These are phyloP conservation scores for Leccinum incarnatum DNA, from an alignment of 768 basidiomycete species.

Conservation along the genomic window DNA sequence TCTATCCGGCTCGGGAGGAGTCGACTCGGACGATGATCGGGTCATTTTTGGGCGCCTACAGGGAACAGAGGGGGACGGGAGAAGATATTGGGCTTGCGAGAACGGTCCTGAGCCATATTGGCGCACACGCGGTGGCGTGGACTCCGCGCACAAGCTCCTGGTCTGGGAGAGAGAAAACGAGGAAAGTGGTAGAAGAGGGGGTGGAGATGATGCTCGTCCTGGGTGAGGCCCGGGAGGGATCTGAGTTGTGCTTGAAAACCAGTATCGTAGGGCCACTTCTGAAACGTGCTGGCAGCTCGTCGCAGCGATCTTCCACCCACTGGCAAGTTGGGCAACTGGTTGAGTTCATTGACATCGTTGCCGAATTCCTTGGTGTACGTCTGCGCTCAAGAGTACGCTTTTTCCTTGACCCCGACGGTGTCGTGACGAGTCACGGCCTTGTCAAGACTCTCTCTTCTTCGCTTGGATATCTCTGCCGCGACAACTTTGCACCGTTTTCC, in stretches of 20 bases:
- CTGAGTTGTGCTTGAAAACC: slow-evolving; percentile 22
- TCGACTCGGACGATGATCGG: slow-evolving; percentile 37
- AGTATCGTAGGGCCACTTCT: slow-evolving; percentile 32
- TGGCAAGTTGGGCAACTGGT: too few relatives aligned
- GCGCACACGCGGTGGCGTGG: slow-evolving; percentile 51
- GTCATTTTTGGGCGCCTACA: slow-evolving; percentile 49
- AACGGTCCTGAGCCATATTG: slow-evolving; percentile 46
- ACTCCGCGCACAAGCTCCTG: slow-evolving; percentile 47
- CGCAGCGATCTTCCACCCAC: too few relatives aligned
- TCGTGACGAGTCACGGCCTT: too few relatives aligned
- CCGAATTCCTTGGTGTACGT: too few relatives aligned
- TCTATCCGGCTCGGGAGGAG: slow-evolving; percentile 40
- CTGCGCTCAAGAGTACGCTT: too few relatives aligned
- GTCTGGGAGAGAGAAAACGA: slow-evolving; percentile 47
- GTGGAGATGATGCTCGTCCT: slow-evolving; percentile 41
- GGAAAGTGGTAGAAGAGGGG: slow-evolving; percentile 51
- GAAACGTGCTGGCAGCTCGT: too few relatives aligned
- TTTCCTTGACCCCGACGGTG: too few relatives aligned
- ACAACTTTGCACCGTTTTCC: too few relatives aligned
- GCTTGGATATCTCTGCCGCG: too few relatives aligned
- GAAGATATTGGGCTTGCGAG: slow-evolving; percentile 31
- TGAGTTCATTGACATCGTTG: too few relatives aligned
- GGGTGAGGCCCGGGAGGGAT: slow-evolving; percentile 31
- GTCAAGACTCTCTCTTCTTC: too few relatives aligned
- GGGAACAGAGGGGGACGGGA: slow-evolving; percentile 15